A percentile compares a stretch with the other conserved stretches of the same genome.
phyloP scores from a whole-genome alignment of 225 moss, liverwort and hornwort genomes.

The Anthoceros angustus region DNA sequence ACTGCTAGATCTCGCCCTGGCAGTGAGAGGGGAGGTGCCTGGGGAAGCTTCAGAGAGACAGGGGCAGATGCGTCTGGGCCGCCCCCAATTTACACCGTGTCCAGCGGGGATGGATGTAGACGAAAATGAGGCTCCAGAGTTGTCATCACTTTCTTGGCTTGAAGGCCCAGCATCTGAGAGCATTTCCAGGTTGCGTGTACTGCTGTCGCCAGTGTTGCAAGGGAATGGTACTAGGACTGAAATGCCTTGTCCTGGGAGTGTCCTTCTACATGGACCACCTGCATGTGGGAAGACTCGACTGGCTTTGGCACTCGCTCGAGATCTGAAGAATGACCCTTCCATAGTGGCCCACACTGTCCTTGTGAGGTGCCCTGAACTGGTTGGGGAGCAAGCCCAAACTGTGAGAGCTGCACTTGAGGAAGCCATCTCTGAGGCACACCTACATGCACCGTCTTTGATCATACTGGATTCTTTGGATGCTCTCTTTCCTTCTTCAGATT shows the following conservation, averaged over 20 bases:
- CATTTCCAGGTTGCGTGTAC: constrained; percentile 45
- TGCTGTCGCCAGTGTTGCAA: constrained; percentile 37
- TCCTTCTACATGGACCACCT: constrained; percentile 81
- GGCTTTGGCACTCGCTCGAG: constrained; percentile 67
- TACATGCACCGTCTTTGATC: constrained; percentile 73
- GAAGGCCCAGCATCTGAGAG: constrained; percentile 47
- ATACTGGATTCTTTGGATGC: constrained; percentile 86
- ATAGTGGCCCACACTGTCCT: constrained; percentile 80
- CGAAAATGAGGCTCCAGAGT: constrained; percentile 29
- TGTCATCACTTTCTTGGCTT: constrained; percentile 56
- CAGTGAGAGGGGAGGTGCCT: background rate
- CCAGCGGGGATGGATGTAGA: constrained; percentile 26
- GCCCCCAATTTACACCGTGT: constrained; percentile 43
- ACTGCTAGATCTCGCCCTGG: background rate
- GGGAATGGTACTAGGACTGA: constrained; percentile 29
- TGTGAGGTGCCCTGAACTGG: constrained; percentile 71
- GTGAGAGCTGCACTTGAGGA: constrained; percentile 51
- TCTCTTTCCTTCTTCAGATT: constrained; percentile 48
- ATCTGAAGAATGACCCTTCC: constrained; percentile 50
- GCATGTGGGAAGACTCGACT: constrained; percentile 82
- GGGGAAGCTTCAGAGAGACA: constrained; percentile 5
- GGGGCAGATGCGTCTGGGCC: constrained; percentile 34
- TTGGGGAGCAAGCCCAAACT: constrained; percentile 63
- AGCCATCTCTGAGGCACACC: constrained; percentile 55
- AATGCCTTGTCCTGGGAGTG: constrained; percentile 63